Evolutionary conservation across 129 eudicot species (phyloP), one percentile per base, ranked within the genome.

Genomic region (Gnaphalium uliginosum): DNA sequence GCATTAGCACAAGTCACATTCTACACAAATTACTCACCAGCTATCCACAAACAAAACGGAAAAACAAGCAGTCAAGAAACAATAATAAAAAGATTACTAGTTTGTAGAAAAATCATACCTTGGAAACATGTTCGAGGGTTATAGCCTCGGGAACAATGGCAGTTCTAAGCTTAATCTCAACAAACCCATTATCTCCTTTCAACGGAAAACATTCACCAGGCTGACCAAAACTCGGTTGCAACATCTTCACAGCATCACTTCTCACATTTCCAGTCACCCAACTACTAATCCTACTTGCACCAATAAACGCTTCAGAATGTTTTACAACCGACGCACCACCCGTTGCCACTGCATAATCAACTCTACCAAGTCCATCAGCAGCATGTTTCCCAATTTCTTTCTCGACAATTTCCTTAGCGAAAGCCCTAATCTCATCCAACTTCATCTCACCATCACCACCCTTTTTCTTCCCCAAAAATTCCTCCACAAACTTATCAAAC

Each of bases 191-290:
- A 4, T 83, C 84, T 43, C 97, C 99, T 70, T 89, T 91, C 25
- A 95, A 79, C 13, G 99, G 87, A 18, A 95, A 95, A 78, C 99
- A 95, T 57, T 87, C 83, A 32, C 99, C 99, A 50, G 99, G 99
- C 85, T 95, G 92, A 37, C 99, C 99, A 70, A 95, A 95, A 78
- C 97, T 95, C 4, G 99, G 99, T 59, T 64, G 83, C 71, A 95
- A 69, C 92, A 95, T 86, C 94, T 85, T 91, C 50, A 68, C 86
- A 5, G 97, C 87, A 71, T 86, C 84, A 1, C 73, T 26, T 58
- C 80, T 63, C 68, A 87, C 90, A 51, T 62, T 80, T 2, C 83
- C 63, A 2, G 43, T 68, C 27, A 82, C 72, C 88, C 85, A 83
- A 62, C 48, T 22, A 17, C 60, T 56, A 58, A 60, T 66, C 76